Evolutionary conservation across 345 rosid species (phyloP).

Genomic region (Hibiscus syriacus): DNA sequence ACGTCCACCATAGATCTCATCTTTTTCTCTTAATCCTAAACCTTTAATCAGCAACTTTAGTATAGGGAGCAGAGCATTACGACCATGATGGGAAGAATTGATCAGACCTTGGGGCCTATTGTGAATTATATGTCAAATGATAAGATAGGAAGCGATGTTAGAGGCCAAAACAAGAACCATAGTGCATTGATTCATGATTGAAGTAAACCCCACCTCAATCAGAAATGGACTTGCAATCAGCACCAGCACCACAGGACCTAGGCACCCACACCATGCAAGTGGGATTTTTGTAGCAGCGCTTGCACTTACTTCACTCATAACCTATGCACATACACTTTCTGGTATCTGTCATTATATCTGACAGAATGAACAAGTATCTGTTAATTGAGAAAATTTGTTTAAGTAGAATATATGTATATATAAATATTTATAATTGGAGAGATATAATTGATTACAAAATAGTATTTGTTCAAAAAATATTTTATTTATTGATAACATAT

Average conservation of each 20-base stretch:
- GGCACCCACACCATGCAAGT: conserved; percentile 5
- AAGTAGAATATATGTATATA: no score
- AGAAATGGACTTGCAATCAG: conserved; percentile 3
- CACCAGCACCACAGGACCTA: neutral
- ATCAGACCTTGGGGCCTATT: neutral
- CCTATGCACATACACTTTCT: neutral
- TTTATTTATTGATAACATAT: no score
- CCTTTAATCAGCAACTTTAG: neutral
- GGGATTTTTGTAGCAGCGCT: neutral
- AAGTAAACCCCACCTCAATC: neutral
- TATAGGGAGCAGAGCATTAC: neutral
- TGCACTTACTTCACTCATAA: neutral
- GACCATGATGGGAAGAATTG: neutral
- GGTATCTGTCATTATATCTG: neutral
- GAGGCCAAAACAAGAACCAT: conserved; percentile 2
- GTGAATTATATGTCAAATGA: neutral
- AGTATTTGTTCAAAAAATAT: no score
- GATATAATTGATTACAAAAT: no score
- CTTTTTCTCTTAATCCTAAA: neutral
- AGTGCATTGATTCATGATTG: conserved; percentile 8
- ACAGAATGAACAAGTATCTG: neutral
- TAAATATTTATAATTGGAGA: no score
- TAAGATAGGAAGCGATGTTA: neutral
- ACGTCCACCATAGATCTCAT: no score
- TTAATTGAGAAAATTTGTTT: no score